phyloP scores from a whole-genome alignment of 257 asterid genomes.

The Ballota nigra region DNA sequence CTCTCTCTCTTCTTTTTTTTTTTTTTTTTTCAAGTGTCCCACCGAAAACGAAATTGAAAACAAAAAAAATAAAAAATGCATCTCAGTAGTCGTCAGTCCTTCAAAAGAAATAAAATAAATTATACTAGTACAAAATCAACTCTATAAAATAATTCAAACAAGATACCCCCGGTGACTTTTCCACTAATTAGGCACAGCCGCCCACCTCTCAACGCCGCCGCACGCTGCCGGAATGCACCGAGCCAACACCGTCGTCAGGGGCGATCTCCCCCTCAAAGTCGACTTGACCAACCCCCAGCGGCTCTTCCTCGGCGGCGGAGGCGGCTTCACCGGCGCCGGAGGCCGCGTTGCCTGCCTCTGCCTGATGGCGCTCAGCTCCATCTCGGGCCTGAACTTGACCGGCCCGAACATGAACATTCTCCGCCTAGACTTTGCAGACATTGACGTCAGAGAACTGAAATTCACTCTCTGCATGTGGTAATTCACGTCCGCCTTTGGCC shows the following conservation, averaged over 20 bases:
- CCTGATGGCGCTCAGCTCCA: constrained; percentile 67
- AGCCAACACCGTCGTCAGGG: constrained; percentile 35
- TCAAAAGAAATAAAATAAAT: not conserved
- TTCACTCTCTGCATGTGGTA: constrained; percentile 44
- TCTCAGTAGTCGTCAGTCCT: not conserved
- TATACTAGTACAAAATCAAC: constrained; percentile 12
- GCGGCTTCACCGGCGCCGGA: constrained; percentile 8
- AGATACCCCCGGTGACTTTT: not conserved
- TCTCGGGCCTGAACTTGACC: constrained; percentile 72
- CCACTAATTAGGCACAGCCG: constrained; percentile 14
- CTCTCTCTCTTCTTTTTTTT: too few relatives aligned
- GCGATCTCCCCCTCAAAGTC: constrained; percentile 31
- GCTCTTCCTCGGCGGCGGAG: not conserved
- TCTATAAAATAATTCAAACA: constrained; percentile 5
- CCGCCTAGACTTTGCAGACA: constrained; percentile 62
- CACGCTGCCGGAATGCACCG: constrained; percentile 36
- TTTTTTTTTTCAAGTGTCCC: too few relatives aligned
- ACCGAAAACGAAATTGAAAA: too few relatives aligned
- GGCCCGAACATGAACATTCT: constrained; percentile 80
- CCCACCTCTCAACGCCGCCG: constrained; percentile 14
- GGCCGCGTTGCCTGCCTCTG: constrained; percentile 41
- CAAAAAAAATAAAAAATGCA: too few relatives aligned
- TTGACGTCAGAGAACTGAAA: constrained; percentile 58
- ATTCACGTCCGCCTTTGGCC: too few relatives aligned
- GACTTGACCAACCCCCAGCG: constrained; percentile 29